Evolutionary conservation across 495 filamentous ascomycete species (phyloP).

Genomic region (Xylona heveae): DNA sequence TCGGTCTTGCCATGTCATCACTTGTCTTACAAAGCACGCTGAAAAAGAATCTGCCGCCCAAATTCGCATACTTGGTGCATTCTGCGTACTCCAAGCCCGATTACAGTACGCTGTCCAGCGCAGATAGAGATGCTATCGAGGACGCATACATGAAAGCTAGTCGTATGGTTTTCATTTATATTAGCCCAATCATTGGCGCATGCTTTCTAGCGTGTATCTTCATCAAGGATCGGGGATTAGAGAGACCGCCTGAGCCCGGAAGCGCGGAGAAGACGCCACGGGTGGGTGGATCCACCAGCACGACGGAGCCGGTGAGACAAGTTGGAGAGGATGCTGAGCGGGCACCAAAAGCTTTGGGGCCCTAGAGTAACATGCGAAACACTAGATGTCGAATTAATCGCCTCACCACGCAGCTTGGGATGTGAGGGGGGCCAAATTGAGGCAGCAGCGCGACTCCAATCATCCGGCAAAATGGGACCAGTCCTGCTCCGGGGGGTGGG

Average conservation of each 20-base stretch:
- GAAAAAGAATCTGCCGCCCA: slow-evolving; percentile 19
- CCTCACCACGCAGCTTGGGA: too few relatives aligned
- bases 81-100: slow-evolving; percentile 23
- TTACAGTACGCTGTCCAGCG: slow-evolving; percentile 12
- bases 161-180: slow-evolving; percentile 28
- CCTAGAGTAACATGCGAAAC: too few relatives aligned
- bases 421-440: too few relatives aligned
- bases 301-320: too few relatives aligned
- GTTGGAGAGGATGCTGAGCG: too few relatives aligned
- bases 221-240: slow-evolving; percentile 30
- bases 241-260: slow-evolving; percentile 22
- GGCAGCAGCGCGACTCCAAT: too few relatives aligned
- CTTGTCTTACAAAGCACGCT: slow-evolving; percentile 31
- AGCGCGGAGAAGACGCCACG: too few relatives aligned
- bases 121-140: slow-evolving; percentile 22
- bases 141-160: slow-evolving; percentile 29
- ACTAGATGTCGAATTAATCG: too few relatives aligned
- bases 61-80: slow-evolving; percentile 11
- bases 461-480: too few relatives aligned
- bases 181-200: slow-evolving; percentile 30
- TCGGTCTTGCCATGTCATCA: slow-evolving; percentile 36
- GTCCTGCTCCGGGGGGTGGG: too few relatives aligned
- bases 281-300: too few relatives aligned
- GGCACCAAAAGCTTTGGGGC: too few relatives aligned
- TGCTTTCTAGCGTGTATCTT: slow-evolving; percentile 29